phyloP scores from a whole-genome alignment of 116 monocot species.

The Zostera marina region DNA sequence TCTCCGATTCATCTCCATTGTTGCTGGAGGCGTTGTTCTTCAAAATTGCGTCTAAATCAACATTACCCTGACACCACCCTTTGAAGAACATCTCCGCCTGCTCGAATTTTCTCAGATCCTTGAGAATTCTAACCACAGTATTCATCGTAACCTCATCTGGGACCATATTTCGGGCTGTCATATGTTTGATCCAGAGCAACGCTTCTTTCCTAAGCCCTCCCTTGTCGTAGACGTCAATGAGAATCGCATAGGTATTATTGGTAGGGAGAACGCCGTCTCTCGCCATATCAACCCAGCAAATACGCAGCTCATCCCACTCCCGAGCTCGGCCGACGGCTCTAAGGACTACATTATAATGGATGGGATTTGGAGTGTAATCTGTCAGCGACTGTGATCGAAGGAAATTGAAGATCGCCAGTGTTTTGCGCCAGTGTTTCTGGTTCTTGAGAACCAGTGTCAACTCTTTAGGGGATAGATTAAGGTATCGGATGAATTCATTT shows the following conservation, averaged over 20 bases:
- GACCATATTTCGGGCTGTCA: constrained; percentile 30
- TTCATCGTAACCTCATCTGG: constrained; percentile 70
- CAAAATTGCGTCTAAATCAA: constrained; percentile 23
- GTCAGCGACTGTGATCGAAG: constrained; percentile 15
- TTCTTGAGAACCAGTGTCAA: constrained; percentile 20
- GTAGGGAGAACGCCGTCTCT: constrained; percentile 38
- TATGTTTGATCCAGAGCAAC: constrained; percentile 58
- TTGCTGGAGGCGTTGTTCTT: not conserved
- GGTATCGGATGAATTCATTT: not conserved
- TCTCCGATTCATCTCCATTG: not conserved
- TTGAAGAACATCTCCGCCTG: constrained; percentile 33
- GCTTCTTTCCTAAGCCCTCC: constrained; percentile 38
- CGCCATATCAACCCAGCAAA: constrained; percentile 55
- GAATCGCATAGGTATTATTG: constrained; percentile 56
- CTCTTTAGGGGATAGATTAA: constrained; percentile 19
- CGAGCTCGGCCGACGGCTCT: constrained; percentile 37
- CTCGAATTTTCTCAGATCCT: constrained; percentile 39
- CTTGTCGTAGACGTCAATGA: constrained; percentile 50
- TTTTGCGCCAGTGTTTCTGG: constrained; percentile 30
- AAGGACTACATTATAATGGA: constrained; percentile 68
- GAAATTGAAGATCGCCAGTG: constrained; percentile 31
- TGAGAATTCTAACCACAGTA: constrained; percentile 48
- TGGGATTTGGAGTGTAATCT: constrained; percentile 42
- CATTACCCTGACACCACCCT: constrained; percentile 35
- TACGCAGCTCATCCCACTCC: constrained; percentile 59